phyloP scores from a whole-genome alignment of 371 early-diverging fungal species.

The Syncephalastrum monosporum region DNA sequence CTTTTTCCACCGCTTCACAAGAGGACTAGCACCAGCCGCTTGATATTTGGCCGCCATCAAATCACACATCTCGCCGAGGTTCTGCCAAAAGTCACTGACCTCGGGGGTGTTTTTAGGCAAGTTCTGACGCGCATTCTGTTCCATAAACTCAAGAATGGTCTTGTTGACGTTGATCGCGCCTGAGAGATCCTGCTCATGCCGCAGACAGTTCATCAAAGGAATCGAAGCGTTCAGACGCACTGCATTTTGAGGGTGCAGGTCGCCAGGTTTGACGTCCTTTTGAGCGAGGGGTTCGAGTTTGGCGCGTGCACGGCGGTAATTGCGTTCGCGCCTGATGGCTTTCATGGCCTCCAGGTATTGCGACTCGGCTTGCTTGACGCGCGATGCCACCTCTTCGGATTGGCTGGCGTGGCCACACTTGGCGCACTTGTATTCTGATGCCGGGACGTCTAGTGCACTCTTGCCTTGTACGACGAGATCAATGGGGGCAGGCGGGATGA shows the following conservation, averaged over 20 bases:
- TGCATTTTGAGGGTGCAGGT: conserved; percentile 39
- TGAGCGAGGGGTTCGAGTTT: conserved; percentile 27
- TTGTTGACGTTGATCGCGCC: conserved; percentile 58
- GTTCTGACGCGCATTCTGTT: conserved; percentile 28
- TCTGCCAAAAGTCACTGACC: conserved; percentile 59
- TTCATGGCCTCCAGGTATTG: conserved; percentile 27
- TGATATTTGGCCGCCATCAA: conserved; percentile 44
- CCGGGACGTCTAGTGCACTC: conserved; percentile 19
- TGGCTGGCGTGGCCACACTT: conserved; percentile 45
- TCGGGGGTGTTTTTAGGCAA: conserved; percentile 61
- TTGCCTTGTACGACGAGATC: conserved; percentile 24
- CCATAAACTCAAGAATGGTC: conserved; percentile 42
- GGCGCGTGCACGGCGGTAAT: conserved; percentile 31
- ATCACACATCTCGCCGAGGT: conserved; percentile 59
- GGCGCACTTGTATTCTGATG: conserved; percentile 47
- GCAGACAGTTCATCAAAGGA: conserved; percentile 57
- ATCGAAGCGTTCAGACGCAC: conserved; percentile 54
- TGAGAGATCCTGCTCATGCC: conserved; percentile 46
- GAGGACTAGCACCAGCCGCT: conserved; percentile 10
- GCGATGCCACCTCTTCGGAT: conserved; percentile 25
- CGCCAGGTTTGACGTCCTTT: conserved; percentile 4
- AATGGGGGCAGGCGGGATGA: conserved; percentile 47
- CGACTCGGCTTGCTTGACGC: conserved; percentile 41
- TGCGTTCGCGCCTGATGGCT: conserved; percentile 27
- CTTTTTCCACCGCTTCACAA: conserved; percentile 40